phyloP scores from a whole-genome alignment of 2,329 filamentous ascomycete genomes.

The Aspergillus sp. region DNA sequence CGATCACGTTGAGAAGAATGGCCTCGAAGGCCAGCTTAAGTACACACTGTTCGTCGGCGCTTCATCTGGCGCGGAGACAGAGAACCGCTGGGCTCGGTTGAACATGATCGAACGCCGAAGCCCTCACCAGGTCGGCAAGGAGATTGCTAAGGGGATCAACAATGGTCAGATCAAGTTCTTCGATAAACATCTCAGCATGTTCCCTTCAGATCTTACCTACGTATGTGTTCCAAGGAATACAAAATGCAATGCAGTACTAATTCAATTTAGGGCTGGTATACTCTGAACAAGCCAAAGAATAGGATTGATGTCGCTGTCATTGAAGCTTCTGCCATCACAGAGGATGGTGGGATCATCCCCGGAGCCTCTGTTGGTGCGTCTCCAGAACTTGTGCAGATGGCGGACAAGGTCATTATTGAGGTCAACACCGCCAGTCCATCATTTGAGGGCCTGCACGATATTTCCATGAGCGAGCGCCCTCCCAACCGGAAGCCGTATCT shows the following conservation, averaged over 20 bases:
- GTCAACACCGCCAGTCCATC: conserved; percentile 84
- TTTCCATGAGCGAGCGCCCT: conserved; percentile 83
- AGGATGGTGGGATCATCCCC: conserved; percentile 84
- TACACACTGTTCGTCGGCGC: conserved; percentile 88
- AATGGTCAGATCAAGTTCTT: conserved; percentile 87
- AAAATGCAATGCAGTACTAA: not conserved
- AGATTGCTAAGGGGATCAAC: conserved; percentile 88
- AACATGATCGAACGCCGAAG: conserved; percentile 87
- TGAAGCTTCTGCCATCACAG: conserved; percentile 82
- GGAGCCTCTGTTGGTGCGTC: conserved; percentile 83
- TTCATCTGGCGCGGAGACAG: conserved; percentile 85
- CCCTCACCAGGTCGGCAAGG: conserved; percentile 87
- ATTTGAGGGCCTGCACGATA: conserved; percentile 87
- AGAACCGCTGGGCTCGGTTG: conserved; percentile 84
- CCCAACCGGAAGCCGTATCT: conserved; percentile 80
- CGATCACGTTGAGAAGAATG: conserved; percentile 86
- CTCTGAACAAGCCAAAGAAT: conserved; percentile 71
- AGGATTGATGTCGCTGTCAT: conserved; percentile 80
- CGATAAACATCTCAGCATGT: conserved; percentile 92
- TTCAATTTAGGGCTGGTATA: conserved; percentile 68
- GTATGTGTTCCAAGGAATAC: conserved; percentile 38
- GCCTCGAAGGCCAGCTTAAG: conserved; percentile 76
- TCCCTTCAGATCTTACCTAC: conserved; percentile 82
- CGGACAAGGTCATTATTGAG: conserved; percentile 89
- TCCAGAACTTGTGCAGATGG: conserved; percentile 84